Base-by-base conservation (phyloP, 2,329 filamentous ascomycete species). In the Stachybotrys chartarum region DNA sequence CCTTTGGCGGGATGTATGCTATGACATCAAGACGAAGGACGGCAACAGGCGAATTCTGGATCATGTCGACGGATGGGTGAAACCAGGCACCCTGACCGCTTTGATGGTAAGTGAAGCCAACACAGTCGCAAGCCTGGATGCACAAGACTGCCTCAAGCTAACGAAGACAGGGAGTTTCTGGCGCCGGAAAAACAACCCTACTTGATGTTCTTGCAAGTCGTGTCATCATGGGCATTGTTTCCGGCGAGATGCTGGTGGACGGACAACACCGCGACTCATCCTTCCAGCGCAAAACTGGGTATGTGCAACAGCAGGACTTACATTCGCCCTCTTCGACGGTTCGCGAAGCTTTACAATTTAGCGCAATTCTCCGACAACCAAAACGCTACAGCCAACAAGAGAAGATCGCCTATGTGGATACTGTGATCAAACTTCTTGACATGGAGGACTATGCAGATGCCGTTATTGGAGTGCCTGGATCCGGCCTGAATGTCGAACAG, bases 51-150 rank as follows among this genome's bases (percentile, higher is more conserved):
- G 83, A 24, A 83, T 91, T 62, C 70, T 90, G 39, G 81, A 89
- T 58, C 75, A 87, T 55, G 84, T 89, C 7, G 83, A 87, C 61
- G 86, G 86, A 6, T 89, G 84, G 83, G 84, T 89, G 55, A 86
- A 88, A 65, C 86, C 86, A 5, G 86, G 86, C 52, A 88, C 84
- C 24, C 70, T 88, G 42, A 88, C 85, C 14, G 86, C 85, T 32
- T 75, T 88, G 0, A 88, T 88, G 85, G 84, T 71, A 68, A 78
- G 46, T 78, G 12, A 1, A 0, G 7, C 30, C 11, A 17, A n/a
- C 8, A 49, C 6, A 24, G 17, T n/a, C 8, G 16, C 5, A 39
- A 30, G 24, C 12, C n/a, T n/a, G 18, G 32, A 31, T 30, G 7
- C n/a, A 51, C 11, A 51, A 51, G 6, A 24, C 7, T 10, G 30